Conservation (phyloP, 352 stramenopile genomes). For the Pythium plurisporium region DNA sequence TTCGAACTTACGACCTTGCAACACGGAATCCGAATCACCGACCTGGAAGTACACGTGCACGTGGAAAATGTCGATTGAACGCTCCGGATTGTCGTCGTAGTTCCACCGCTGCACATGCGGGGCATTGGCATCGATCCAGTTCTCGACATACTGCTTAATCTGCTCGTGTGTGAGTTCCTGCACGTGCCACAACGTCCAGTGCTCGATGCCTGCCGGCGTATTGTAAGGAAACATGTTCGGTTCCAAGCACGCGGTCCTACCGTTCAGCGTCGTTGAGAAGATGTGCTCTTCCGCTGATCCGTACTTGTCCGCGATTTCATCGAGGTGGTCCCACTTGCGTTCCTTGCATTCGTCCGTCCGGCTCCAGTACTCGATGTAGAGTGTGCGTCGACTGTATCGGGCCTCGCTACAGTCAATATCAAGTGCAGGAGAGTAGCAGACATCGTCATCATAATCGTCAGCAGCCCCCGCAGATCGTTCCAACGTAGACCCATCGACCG, state of each 20-base stretch:
- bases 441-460: conserved; percentile 37
- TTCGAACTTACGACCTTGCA: conserved; percentile 59
- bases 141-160: conserved; percentile 87
- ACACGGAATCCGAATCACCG: conserved; percentile 38
- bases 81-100: conserved; percentile 87
- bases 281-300: conserved; percentile 78
- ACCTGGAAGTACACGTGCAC: conserved; percentile 89
- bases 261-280: conserved; percentile 72
- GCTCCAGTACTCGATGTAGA: conserved; percentile 89
- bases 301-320: conserved; percentile 77
- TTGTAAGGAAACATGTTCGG: conserved; percentile 90
- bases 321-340: conserved; percentile 85
- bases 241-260: conserved; percentile 78
- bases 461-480: conserved; percentile 2
- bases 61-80: conserved; percentile 88
- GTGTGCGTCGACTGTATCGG: conserved; percentile 52
- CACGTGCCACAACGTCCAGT: conserved; percentile 85
- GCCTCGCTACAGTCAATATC: conserved; percentile 55
- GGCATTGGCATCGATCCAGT: conserved; percentile 84
- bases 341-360: conserved; percentile 85
- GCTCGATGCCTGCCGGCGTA: conserved; percentile 82
- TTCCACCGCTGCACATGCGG: conserved; percentile 76
- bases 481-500: neutral
- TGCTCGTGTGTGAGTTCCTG: conserved; percentile 72
- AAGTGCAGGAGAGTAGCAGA: conserved; percentile 40